These are phyloP conservation scores for Ligustrum vulgare DNA, from an alignment of 257 asterid genomes.

Conservation along the genomic window DNA sequence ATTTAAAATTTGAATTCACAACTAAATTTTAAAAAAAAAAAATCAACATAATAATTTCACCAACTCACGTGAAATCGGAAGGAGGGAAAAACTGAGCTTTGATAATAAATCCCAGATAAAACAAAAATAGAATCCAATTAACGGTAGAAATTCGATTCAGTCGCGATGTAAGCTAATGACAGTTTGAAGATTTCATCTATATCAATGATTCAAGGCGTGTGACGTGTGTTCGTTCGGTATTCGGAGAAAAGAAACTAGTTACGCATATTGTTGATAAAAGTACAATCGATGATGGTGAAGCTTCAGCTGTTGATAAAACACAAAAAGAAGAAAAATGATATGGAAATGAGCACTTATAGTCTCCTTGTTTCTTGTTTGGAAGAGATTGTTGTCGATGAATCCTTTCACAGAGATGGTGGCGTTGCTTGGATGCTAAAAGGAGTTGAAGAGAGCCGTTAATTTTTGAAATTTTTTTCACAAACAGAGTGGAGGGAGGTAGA, in stretches of 20 bases:
- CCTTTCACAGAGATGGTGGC: too few relatives aligned
- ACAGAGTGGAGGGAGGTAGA: too few relatives aligned
- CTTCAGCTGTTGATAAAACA: too few relatives aligned
- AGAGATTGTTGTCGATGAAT: too few relatives aligned
- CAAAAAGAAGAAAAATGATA: too few relatives aligned
- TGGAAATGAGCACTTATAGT: too few relatives aligned
- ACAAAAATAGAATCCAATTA: conserved; percentile 18
- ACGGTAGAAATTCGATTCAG: conserved; percentile 5
- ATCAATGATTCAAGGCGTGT: conserved; percentile 28
- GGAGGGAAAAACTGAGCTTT: conserved; percentile 13
- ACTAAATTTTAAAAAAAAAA: conserved; percentile 7
- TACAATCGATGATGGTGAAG: too few relatives aligned
- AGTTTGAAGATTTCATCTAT: conserved; percentile 28
- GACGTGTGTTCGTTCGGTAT: conserved; percentile 24
- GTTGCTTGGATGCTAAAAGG: too few relatives aligned
- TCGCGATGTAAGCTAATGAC: conserved; percentile 17
- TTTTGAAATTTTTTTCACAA: too few relatives aligned
- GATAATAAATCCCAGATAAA: background rate
- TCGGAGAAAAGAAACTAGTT: conserved; percentile 12
- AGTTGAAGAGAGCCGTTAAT: too few relatives aligned
- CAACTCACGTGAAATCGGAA: conserved; percentile 18
- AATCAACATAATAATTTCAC: background rate
- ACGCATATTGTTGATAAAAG: conserved; percentile 32
- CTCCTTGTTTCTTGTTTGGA: too few relatives aligned
- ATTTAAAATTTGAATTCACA: conserved; percentile 1